These are phyloP conservation scores for Candida qinlingensis DNA, from an alignment of 805 yeast species.

Conservation along the genomic window DNA sequence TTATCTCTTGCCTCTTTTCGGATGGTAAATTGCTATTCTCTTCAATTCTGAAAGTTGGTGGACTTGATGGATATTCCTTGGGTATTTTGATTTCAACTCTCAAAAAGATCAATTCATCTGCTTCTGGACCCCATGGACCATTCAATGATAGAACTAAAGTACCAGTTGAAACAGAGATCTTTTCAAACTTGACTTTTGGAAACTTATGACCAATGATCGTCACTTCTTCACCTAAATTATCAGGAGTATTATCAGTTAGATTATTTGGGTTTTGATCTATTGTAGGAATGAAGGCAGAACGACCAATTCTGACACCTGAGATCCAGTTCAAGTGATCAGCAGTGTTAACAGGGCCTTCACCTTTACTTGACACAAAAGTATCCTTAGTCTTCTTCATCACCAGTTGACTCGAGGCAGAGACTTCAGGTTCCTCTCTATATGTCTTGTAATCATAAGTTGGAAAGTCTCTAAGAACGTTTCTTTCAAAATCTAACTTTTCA, in stretches of 20 bases:
- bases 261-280: constrained; percentile 30
- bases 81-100: constrained; percentile 73
- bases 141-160: constrained; percentile 66
- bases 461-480: constrained; percentile 32
- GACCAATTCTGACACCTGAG: constrained; percentile 72
- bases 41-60: constrained; percentile 64
- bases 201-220: constrained; percentile 83
- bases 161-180: constrained; percentile 85
- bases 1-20: constrained; percentile 45
- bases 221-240: constrained; percentile 87
- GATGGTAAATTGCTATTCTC: constrained; percentile 66
- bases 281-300: constrained; percentile 25
- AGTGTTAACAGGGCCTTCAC: constrained; percentile 30
- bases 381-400: constrained; percentile 34
- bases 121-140: constrained; percentile 63
- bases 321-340: constrained; percentile 83
- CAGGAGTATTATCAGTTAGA: constrained; percentile 35
- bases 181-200: constrained; percentile 81
- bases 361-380: constrained; percentile 35
- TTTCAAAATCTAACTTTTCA: constrained; percentile 38
- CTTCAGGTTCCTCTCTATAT: constrained; percentile 49
- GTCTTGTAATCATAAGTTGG: constrained; percentile 39
- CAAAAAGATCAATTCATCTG: constrained; percentile 50
- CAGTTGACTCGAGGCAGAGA: constrained; percentile 24
- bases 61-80: constrained; percentile 57